Base-by-base conservation (phyloP, 2,329 filamentous ascomycete species). In the Ophiostoma himal-ulmi region DNA sequence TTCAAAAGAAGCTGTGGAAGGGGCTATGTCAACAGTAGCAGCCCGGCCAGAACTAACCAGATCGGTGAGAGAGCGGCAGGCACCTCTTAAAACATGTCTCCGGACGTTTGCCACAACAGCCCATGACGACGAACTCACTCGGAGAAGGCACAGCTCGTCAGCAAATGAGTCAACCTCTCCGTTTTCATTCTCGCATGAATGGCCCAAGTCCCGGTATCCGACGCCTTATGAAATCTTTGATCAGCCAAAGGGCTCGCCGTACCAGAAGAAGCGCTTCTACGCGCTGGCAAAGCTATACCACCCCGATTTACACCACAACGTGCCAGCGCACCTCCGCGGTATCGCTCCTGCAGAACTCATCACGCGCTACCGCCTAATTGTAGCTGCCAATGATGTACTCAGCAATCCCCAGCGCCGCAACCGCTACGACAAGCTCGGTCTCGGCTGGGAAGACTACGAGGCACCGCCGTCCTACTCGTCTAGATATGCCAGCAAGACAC, bases 281-380 rank as follows among this genome's bases (percentile, higher is more conserved):
- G 86, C 94, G 77, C 87, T 99, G 69, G 95, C 96, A 71, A 99
- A 98, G 82, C 83, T 96, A 66, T 99, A 99, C 81, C 95, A 99
- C 77, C 95, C 95, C 0, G 95, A 99, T 79, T 87, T 86, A 7
- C 78, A 81, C 71, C 79, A 82, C 72, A 78, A 22, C 39, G 52
- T 39, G 22, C 69, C 69, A 0, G 78, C 77, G 20, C 74, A 80
- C 30, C 78, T 79, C 74, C 80, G 80, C 72, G 78, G 79, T 8
- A 77, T 91, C 14, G 82, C 91, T 0, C 83, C 86, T 26, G 80
- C 86, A 36, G 84, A 86, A 39, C 89, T 90, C 72, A 83, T 95
- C n/a, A 92, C 97, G 77, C 91, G 95, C 67, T 99, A 98, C 80
- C 90, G 92, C 41, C 86, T 99, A 48, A 85, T 98, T 70, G 89